Evolutionary conservation across 352 stramenopile species (phyloP).

Genomic region (Globisporangium yorkense): DNA sequence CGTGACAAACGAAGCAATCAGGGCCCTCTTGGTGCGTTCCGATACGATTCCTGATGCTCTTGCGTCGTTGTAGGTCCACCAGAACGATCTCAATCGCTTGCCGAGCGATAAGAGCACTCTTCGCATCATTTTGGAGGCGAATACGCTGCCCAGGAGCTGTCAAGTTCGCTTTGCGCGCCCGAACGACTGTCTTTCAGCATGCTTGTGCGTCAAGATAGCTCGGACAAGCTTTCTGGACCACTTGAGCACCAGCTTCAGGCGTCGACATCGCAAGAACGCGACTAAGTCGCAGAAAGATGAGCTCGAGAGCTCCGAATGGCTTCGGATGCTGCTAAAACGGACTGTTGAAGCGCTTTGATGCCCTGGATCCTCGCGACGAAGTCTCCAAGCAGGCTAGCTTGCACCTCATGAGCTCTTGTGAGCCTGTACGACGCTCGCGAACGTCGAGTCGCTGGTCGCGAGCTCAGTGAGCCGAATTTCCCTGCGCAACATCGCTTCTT

Average conservation of each 20-base stretch:
- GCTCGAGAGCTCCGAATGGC: neutral
- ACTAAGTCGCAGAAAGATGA: neutral
- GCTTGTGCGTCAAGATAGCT: neutral
- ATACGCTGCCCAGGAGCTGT: neutral
- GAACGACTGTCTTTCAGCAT: neutral
- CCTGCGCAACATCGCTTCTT: neutral
- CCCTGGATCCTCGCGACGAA: neutral
- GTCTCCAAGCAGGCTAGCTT: neutral
- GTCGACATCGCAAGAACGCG: neutral
- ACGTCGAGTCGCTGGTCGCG: neutral
- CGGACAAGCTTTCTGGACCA: neutral
- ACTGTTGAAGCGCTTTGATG: neutral
- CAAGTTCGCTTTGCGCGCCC: neutral
- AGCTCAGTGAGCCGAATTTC: neutral
- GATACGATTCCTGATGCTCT: no score
- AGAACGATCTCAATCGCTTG: no score
- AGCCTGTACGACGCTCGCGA: no score
- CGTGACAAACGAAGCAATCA: no score
- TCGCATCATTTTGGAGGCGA: neutral
- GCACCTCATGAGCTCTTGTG: neutral
- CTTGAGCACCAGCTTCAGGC: neutral
- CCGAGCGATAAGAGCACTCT: no score
- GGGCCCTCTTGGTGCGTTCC: no score
- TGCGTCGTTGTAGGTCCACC: no score
- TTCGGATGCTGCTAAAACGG: neutral